Conservation (phyloP, 2,329 filamentous ascomycete genomes). For the Penicillium decumbens region DNA sequence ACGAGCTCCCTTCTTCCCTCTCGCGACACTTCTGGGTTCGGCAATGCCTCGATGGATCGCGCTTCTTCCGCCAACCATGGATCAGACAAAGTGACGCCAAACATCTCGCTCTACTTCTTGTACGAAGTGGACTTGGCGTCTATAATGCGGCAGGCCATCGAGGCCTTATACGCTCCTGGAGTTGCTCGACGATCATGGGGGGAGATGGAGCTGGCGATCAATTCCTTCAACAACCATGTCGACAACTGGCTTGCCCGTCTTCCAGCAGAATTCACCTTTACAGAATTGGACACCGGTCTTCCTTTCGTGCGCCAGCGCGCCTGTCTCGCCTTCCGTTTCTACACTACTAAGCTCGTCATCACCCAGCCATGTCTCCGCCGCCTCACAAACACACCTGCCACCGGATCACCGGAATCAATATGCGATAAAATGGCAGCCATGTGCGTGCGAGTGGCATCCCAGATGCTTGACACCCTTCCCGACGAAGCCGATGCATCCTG, state of each 20-base stretch:
- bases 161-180: constrained; percentile 38
- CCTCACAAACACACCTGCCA: constrained; percentile 28
- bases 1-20: constrained; percentile 22
- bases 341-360: constrained; percentile 42
- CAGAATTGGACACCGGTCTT: constrained; percentile 22
- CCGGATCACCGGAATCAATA: constrained; percentile 25
- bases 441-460: constrained; percentile 36
- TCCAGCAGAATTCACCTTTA: constrained; percentile 36
- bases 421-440: constrained; percentile 33
- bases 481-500: constrained; percentile 30
- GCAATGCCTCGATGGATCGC: constrained; percentile 3
- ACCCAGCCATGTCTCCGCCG: constrained; percentile 43
- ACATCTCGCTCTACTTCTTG: constrained; percentile 38
- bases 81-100: constrained; percentile 28
- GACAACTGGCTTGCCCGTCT: constrained; percentile 40
- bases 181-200: constrained; percentile 33
- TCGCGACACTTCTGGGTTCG: constrained; percentile 8
- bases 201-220: constrained; percentile 37
- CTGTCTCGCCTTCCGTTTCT: constrained; percentile 40
- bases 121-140: constrained; percentile 37
- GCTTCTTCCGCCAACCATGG: background rate
- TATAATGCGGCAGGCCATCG: constrained; percentile 35
- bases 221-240: constrained; percentile 31
- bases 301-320: constrained; percentile 33
- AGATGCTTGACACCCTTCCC: constrained; percentile 35